Base-by-base conservation (phyloP, 768 basidiomycete genomes). In the Clitopilus hobsonii region DNA sequence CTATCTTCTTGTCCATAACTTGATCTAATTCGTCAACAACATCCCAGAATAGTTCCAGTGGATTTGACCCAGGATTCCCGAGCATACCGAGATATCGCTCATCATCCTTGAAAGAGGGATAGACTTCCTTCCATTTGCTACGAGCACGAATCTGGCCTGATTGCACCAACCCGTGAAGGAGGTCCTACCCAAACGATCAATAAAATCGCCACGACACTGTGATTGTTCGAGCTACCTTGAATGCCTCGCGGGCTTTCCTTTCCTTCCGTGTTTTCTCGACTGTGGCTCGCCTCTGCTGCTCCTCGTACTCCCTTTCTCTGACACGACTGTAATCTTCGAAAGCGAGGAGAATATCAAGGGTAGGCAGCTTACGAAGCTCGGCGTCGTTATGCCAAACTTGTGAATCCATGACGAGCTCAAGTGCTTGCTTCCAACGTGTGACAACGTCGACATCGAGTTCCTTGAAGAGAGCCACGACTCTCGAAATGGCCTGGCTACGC, bases 1-100 rank as follows among this genome's bases (percentile, higher is more conserved):
- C 77, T 16, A 91, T 85, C 64, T 91, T 91, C 18, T 79, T 79
- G 57, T 94, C 93, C 16, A 96, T 80, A 59, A 85, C 81, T 65
- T 94, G 91, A 64, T 94, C 94, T 2, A 97, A 78, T 38, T 75
- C 78, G 69, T 99, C 97, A 45, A 97, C 88, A 8, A 80, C 67
- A 69, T 98, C 96, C 93, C 94, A 97, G 72, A 97, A 98, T 3
- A 98, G 80, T 63, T 99, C 97, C 26, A 99, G 79, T 0, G 96
- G 95, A 60, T 91, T 94, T 1, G 94, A 96, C 13, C 97, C 97
- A 6, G 91, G 91, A 62, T 89, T 91, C 14, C 97, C 96, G 16
- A 98, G 84, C 70, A 98, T 84, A 57, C 81, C 78, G 38, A 88
- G 76, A 72, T 98, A 99, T n/a, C 92, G 84, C 41, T 80, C 76